These are phyloP conservation scores for Westerdykella sp. DNA, from an alignment of 2,329 filamentous ascomycete species.

Conservation along the genomic window DNA sequence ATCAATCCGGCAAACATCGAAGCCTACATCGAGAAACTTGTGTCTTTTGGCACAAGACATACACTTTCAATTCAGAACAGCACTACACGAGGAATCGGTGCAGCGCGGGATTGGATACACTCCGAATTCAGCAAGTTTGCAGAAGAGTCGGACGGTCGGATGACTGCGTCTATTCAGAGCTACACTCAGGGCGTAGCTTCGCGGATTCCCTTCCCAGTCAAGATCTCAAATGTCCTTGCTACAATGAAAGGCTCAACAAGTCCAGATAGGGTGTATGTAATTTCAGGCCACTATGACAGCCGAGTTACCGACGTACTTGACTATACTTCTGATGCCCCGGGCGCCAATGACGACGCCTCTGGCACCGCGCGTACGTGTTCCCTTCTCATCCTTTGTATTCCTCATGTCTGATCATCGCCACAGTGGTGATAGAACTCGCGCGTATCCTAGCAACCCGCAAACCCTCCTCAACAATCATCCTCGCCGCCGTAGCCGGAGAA, in stretches of 20 bases:
- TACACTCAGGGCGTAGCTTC: conserved; percentile 47
- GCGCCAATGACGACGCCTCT: conserved; percentile 54
- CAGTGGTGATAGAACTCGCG: conserved; percentile 51
- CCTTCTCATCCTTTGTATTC: neutral
- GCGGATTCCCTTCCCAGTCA: conserved; percentile 47
- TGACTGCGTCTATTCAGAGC: conserved; percentile 47
- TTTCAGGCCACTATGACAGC: conserved; percentile 53
- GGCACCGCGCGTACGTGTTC: conserved; percentile 42
- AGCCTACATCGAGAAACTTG: conserved; percentile 48
- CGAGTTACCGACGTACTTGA: conserved; percentile 47
- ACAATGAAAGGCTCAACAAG: conserved; percentile 47
- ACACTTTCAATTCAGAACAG: conserved; percentile 51
- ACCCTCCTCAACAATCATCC: conserved; percentile 50
- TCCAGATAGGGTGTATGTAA: conserved; percentile 47
- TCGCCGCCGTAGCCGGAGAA: conserved; percentile 53
- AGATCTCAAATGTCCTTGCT: conserved; percentile 47
- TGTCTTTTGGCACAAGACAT: conserved; percentile 53
- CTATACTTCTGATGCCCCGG: conserved; percentile 49
- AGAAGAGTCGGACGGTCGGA: conserved; percentile 43
- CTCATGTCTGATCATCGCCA: conserved; percentile 4
- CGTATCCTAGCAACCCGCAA: conserved; percentile 45
- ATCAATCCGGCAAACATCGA: conserved; percentile 44
- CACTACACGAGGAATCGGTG: conserved; percentile 49
- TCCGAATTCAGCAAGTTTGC: conserved; percentile 47
- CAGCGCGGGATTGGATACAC: conserved; percentile 53